Conservation (phyloP, 192 early-diverging fungal species). For the Coemansia furcata region DNA sequence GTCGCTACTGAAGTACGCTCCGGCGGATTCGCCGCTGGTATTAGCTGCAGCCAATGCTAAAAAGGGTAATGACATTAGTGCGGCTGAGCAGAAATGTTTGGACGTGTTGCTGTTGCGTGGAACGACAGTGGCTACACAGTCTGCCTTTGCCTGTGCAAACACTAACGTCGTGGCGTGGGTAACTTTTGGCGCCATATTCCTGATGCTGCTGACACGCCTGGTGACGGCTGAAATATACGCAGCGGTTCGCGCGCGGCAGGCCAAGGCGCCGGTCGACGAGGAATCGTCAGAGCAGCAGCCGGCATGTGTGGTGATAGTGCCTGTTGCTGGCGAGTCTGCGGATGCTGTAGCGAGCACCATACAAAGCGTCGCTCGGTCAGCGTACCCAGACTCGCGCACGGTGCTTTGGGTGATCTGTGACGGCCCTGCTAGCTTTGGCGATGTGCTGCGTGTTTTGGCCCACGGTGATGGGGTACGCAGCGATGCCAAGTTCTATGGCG, state of each 20-base stretch:
- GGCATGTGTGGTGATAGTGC: constrained; percentile 39
- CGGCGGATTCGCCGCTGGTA: constrained; percentile 14
- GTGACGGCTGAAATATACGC: constrained; percentile 36
- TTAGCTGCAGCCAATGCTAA: not conserved
- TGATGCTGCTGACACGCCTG: constrained; percentile 38
- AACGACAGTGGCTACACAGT: constrained; percentile 33
- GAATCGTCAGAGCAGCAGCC: not conserved
- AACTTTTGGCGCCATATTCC: constrained; percentile 45
- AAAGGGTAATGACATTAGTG: constrained; percentile 26
- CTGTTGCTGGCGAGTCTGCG: constrained; percentile 31
- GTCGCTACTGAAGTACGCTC: constrained; percentile 30
- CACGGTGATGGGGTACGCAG: constrained; percentile 30
- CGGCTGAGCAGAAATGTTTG: constrained; percentile 39
- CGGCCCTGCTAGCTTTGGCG: constrained; percentile 24
- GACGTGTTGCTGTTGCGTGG: constrained; percentile 37
- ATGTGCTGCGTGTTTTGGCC: constrained; percentile 34
- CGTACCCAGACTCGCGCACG: constrained; percentile 38
- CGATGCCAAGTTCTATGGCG: constrained; percentile 50
- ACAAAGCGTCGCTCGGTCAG: constrained; percentile 42
- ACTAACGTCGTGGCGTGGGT: constrained; percentile 53
- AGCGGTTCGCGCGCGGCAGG: constrained; percentile 31
- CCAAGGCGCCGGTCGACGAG: not conserved
- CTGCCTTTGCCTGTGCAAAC: constrained; percentile 52
- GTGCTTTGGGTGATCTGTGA: constrained; percentile 50
- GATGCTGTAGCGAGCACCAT: constrained; percentile 43